Base-by-base conservation (phyloP, 2,329 filamentous ascomycete genomes). In the Westerdykella aurantiaca region DNA sequence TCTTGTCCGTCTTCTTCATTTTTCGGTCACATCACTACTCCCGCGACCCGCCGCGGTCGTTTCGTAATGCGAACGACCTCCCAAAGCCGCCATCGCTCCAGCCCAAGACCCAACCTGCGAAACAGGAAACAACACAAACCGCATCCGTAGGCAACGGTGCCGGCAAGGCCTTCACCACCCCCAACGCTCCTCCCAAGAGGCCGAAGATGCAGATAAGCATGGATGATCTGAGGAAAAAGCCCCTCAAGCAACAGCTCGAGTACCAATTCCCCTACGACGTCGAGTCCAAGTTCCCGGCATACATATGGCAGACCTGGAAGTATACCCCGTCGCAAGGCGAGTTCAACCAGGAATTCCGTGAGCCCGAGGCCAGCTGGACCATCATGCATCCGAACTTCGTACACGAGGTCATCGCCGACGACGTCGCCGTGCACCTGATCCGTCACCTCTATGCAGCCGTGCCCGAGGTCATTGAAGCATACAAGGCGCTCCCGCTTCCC, bases 271-370 rank as follows among this genome's bases (percentile, higher is more conserved):
- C 90, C 16, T 98, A 97, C 75, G 86, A 95, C 60, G 77, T 91
- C 50, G 82, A 89, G 61, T 70, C 76, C 56, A 95, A 91, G 67
- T 97, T 97, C 67, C 93, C 93, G 3, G 90, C 89, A 44, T 97
- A 95, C 73, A 94, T 98, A 63, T 98, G 93, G 93, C 93, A 98
- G 75, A 98, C 93, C 12, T 98, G 93, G 93, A 96, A 94, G 68
- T 84, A 81, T 60, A 86, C 82, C 1, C 90, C 91, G 0, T 79
- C 83, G 1, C 85, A 88, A 17, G 76, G 80, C 40, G 77, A 86
- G 49, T 98, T 98, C 63, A 70, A 69, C 10, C 80, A 84, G 49
- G 71, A 75, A 16, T 90, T 95, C 63, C 83, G 90, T 49, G 81
- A 86, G 38, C 78, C 88, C 47, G 93, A 97, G 71, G 86, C 88